Percentiles rank a stretch among this genome's conserved stretches.
phyloP scores from a whole-genome alignment of 306 rosid genomes.

The Gynostemma pentaphyllum region DNA sequence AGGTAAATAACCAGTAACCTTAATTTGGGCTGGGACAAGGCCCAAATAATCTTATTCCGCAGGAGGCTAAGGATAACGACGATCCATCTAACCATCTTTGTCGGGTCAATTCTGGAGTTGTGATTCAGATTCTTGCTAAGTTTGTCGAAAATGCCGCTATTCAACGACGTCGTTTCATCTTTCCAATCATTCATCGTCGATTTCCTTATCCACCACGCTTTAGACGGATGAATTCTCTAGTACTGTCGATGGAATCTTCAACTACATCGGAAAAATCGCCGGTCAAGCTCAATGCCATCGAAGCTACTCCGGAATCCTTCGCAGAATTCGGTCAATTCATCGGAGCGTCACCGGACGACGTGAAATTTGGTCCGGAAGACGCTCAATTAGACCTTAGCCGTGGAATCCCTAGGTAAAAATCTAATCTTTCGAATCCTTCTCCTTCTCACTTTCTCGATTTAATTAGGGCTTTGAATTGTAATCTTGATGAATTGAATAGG shows the following conservation, averaged over 20 bases:
- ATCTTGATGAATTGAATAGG: conserved; percentile 16
- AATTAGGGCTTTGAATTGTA: not conserved
- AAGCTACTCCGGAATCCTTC: conserved; percentile 54
- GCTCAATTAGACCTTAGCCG: conserved; percentile 68
- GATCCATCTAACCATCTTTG: no score
- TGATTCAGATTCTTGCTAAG: no score
- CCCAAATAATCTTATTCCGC: no score
- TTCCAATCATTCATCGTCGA: no score
- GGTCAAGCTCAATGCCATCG: conserved; percentile 41
- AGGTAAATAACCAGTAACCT: no score
- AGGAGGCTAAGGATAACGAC: no score
- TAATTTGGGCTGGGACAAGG: no score
- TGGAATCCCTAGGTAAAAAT: conserved; percentile 67
- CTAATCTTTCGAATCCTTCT: not conserved
- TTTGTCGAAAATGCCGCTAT: no score
- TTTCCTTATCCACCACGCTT: not conserved
- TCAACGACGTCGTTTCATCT: no score
- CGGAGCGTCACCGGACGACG: conserved; percentile 42
- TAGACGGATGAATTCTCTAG: not conserved
- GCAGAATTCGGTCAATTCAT: conserved; percentile 60
- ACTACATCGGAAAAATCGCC: conserved; percentile 11
- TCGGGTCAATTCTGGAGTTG: no score
- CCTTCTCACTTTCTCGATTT: not conserved
- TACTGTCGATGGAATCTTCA: not conserved
- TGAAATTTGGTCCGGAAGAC: conserved; percentile 48